Evolutionary conservation across 108 stramenopile genomes (phyloP), one percentile per base, ranked within the genome.

Genomic region (Epithemia pelagica): DNA sequence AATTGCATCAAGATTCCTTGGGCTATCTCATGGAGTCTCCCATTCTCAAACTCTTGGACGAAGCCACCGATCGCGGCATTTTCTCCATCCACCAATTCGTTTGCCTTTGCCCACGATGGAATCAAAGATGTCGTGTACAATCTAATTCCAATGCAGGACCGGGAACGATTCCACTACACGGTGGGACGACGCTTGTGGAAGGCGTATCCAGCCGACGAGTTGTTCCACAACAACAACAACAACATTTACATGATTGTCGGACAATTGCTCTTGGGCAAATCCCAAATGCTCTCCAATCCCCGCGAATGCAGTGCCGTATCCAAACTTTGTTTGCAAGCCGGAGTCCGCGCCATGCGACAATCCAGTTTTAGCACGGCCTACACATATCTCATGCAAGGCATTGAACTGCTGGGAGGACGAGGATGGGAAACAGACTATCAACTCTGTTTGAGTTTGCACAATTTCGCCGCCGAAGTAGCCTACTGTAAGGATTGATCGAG

Each of bases 371-470:
- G 64, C 10, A 71, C 81, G 5, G 82, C 84, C 10, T 33, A 71
- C 0, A 69, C 58, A 15, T 81, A 83, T 52, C 61, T 85, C 28
- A 30, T 71, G 37, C 58, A 72, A 51, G 88, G 78, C 18, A 74
- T 84, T 7, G 65, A 69, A 15, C 52, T 83, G 30, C 76, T 86
- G 20, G 52, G 79, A 62, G 27, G 18, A 52, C 15, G 20, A 15
- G 15, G 55, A 28, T 90, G 88, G 88, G 28, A 59, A 46, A 75
- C 70, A 21, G 59, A 70, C 24, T 90, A 86, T 59, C 73, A 76
- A 55, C 73, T 90, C 2, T 78, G 69, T n/a, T 58, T 90, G 19
- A 62, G 56, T 22, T 55, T 90, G 18, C 73, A 78, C 66, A 81
- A 81, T 62, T 74, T 75, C 18, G 73, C 76, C 2, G 82, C 82